Percentiles rank a stretch among this genome's conserved stretches.
phyloP scores from a whole-genome alignment of 495 filamentous ascomycete species.

The Beverwykella pulmonaria region DNA sequence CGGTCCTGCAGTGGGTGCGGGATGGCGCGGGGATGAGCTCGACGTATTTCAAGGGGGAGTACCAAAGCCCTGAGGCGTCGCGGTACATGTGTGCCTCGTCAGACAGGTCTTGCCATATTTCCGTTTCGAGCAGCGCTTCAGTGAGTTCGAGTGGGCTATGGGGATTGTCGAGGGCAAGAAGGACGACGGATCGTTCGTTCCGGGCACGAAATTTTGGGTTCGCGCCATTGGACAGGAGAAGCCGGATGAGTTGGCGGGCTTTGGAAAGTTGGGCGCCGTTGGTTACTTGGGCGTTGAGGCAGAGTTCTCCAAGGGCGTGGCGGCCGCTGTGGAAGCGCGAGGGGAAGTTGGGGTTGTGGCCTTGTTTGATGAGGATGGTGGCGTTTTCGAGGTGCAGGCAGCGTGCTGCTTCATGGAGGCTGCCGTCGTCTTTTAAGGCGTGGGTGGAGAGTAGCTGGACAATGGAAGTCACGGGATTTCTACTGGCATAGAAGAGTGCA shows the following conservation, averaged over 20 bases:
- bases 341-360: conserved; percentile 30
- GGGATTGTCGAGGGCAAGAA: conserved; percentile 31
- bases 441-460: conserved; percentile 13
- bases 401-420: conserved; percentile 34
- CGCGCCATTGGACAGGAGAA: conserved; percentile 25
- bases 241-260: conserved; percentile 24
- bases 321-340: conserved; percentile 25
- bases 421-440: conserved; percentile 29
- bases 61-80: conserved; percentile 24
- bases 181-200: conserved; percentile 23
- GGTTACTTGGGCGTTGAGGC: conserved; percentile 16
- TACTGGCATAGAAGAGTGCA: conserved; percentile 30
- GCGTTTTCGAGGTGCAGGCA: conserved; percentile 15
- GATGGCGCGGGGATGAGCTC: conserved; percentile 20
- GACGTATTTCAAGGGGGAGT: conserved; percentile 29
- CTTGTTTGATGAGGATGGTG: conserved; percentile 11
- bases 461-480: conserved; percentile 1
- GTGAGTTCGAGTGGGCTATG: conserved; percentile 29
- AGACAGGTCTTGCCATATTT: conserved; percentile 31
- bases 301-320: conserved; percentile 31
- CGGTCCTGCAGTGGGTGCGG: conserved; percentile 1
- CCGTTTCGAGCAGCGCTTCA: conserved; percentile 33
- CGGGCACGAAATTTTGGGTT: conserved; percentile 31
- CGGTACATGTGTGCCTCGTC: conserved; percentile 35
- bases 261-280: conserved; percentile 19